A percentile compares a stretch with the other conserved stretches of the same genome.
Evolutionary conservation across 768 basidiomycete species (phyloP).

Genomic region (Collybia sordida): DNA sequence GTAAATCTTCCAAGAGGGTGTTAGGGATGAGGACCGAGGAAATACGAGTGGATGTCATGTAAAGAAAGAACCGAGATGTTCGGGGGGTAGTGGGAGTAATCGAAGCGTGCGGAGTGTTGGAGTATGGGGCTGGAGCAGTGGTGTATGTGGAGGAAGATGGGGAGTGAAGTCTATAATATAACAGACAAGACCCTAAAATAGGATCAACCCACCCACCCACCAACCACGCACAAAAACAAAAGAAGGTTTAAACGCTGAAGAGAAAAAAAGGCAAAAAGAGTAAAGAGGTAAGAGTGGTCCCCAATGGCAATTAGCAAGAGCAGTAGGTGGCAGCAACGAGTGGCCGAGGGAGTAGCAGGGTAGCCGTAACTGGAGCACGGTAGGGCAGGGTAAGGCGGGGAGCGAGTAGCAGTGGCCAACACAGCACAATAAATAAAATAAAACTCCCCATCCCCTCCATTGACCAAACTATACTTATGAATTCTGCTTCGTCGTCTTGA

Average conservation of each 20-base stretch:
- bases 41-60: neutral
- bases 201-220: neutral
- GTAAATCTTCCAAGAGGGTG: slow-evolving; percentile 4
- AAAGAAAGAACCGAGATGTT: neutral
- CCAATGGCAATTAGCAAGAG: neutral
- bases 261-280: neutral
- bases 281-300: neutral
- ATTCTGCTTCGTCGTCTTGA: slow-evolving; percentile 62
- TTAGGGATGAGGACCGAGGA: neutral
- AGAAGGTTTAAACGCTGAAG: slow-evolving; percentile 1
- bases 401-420: neutral
- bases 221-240: too few relatives aligned
- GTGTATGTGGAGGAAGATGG: neutral
- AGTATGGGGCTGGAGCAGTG: too few relatives aligned
- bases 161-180: neutral
- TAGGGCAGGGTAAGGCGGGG: neutral
- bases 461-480: slow-evolving; percentile 34
- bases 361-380: neutral
- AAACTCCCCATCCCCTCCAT: neutral
- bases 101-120: neutral
- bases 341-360: neutral
- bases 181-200: slow-evolving; percentile 2
- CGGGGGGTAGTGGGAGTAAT: neutral
- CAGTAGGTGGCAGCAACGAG: neutral
- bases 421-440: neutral